Conservation (phyloP, 2,329 filamentous ascomycete genomes). For the Cordyceps militaris region DNA sequence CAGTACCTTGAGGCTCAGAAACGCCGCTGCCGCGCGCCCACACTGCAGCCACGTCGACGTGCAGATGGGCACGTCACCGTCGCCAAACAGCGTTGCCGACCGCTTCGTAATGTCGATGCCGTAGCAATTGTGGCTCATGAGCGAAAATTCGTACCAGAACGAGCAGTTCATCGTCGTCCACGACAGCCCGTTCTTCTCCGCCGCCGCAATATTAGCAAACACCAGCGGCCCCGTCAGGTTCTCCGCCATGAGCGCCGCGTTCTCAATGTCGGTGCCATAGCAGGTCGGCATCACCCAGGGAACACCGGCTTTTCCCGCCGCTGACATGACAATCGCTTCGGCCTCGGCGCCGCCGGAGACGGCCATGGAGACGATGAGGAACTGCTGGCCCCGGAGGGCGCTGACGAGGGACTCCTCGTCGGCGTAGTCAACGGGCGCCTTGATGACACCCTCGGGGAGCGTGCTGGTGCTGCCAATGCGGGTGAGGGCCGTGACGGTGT, state of each 20-base stretch:
- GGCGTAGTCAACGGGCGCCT: constrained; percentile 37
- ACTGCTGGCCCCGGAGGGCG: constrained; percentile 47
- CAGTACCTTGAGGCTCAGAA: constrained; percentile 40
- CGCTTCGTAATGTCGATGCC: constrained; percentile 44
- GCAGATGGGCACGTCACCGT: constrained; percentile 49
- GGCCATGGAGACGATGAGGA: constrained; percentile 44
- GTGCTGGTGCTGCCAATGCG: constrained; percentile 35
- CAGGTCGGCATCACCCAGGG: constrained; percentile 46
- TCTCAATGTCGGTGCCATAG: constrained; percentile 27
- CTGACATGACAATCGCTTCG: constrained; percentile 38
- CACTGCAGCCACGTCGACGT: constrained; percentile 54
- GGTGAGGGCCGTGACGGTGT: constrained; percentile 45
- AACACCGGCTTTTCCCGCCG: constrained; percentile 44
- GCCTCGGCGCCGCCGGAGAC: constrained; percentile 32
- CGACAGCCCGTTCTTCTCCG: constrained; percentile 30
- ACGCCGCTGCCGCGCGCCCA: constrained; percentile 45
- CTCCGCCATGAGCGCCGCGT: constrained; percentile 26
- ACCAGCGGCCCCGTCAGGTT: constrained; percentile 16
- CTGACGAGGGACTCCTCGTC: constrained; percentile 35
- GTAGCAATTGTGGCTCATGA: constrained; percentile 29
- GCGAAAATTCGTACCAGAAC: constrained; percentile 48
- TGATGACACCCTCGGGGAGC: constrained; percentile 37
- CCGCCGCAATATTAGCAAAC: constrained; percentile 24
- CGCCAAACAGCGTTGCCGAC: constrained; percentile 42
- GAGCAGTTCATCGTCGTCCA: constrained; percentile 33